Evolutionary conservation across 306 rosid species (phyloP), one percentile per base, ranked within the genome.

Genomic region (Amphicarpaea edgeworthii): DNA sequence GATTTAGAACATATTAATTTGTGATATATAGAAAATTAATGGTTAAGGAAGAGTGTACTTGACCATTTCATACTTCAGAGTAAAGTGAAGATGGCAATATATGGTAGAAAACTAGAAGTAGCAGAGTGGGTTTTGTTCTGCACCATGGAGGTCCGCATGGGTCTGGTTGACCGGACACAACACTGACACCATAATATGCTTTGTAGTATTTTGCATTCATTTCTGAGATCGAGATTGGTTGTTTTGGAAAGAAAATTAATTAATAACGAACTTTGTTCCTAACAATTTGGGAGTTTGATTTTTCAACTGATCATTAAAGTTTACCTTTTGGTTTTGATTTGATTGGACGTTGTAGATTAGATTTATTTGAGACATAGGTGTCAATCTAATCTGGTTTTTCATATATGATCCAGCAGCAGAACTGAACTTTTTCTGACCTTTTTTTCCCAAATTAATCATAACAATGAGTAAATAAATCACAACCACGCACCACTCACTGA

Each of bases 341-440:
- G 80, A 70, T 79, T 55, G 62, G 87, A 77, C 90, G 20, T 38
- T 50, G 28, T 65, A 69, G 88, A 83, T 75, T 65, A 69, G 88
- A 83, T 75, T 73, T 34, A 49, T 28, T 78, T 45, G 85, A 77
- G 79, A 68, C 34, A 78, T 37, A n/a, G 34, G 49, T 17, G 60
- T 80, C 80, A 82, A 60, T 47, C 21, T 76, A 59, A 65, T 54
- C 53, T 53, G 47, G 49, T 70, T 59, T 9, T 42, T 50, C n/a
- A n/a, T n/a, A n/a, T n/a, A n/a, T 50, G 17, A 17, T 71, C 40
- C 8, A 53, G 47, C 34, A 53, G 72, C n/a, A n/a, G n/a, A n/a
- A n/a, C n/a, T n/a, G n/a, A 73, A 66, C 77, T 20, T 38, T 34
- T 67, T 57, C 73, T 30, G 65, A 30, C 62, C 23, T 7, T 66